Evolutionary conservation across 805 yeast genomes (phyloP).

Genomic region (Candida lessepsii): DNA sequence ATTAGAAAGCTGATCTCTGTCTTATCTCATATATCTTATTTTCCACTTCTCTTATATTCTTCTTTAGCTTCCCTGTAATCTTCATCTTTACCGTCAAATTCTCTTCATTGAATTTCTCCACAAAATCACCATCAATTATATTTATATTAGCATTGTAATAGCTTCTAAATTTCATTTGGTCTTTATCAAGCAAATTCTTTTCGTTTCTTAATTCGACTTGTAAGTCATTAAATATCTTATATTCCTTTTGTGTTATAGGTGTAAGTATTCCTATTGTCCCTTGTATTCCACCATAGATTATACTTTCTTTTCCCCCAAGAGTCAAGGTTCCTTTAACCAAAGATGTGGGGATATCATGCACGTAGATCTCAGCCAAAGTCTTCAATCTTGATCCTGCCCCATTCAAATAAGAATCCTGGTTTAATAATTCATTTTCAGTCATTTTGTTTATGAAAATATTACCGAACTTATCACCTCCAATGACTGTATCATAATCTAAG

Average conservation of each 20-base stretch:
- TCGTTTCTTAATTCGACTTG: conserved; percentile 46
- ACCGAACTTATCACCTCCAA: conserved; percentile 89
- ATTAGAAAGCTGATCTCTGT: conserved; percentile 39
- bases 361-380: conserved; percentile 54
- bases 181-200: conserved; percentile 55
- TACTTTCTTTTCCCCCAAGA: conserved; percentile 59
- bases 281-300: conserved; percentile 73
- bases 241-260: conserved; percentile 69
- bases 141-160: conserved; percentile 77
- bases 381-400: conserved; percentile 55
- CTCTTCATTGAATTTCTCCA: conserved; percentile 54
- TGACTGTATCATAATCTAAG: conserved; percentile 72
- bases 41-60: conserved; percentile 49
- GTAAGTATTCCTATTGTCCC: conserved; percentile 77
- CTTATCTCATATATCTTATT: conserved; percentile 52
- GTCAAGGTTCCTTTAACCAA: conserved; percentile 54
- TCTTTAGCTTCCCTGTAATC: conserved; percentile 43
- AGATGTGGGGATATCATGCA: conserved; percentile 70
- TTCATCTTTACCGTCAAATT: conserved; percentile 31
- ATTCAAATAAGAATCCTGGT: conserved; percentile 38
- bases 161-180: conserved; percentile 67
- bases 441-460: conserved; percentile 68
- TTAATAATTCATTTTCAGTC: conserved; percentile 49
- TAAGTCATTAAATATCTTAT: conserved; percentile 53
- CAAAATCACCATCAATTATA: conserved; percentile 84